These are phyloP conservation scores for Davidsoniella eucalypti DNA, from an alignment of 2,329 filamentous ascomycete species.

Conservation along the genomic window DNA sequence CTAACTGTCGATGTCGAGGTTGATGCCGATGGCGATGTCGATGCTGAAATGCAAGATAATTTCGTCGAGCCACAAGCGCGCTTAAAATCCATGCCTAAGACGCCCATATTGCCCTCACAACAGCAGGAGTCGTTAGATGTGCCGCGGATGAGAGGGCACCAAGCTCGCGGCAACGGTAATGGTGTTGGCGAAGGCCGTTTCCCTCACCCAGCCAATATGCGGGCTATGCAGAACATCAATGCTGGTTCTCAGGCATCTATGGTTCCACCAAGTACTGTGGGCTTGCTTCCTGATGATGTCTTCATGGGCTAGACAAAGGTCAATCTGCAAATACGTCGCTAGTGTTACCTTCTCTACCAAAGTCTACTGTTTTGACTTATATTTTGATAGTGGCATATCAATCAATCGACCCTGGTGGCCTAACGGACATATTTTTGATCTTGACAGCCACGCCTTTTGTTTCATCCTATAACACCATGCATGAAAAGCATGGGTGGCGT, in stretches of 20 bases:
- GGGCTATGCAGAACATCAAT: slow-evolving; percentile 29
- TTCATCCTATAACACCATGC: too few relatives aligned
- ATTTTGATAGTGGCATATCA: too few relatives aligned
- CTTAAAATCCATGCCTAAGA: slow-evolving; percentile 18
- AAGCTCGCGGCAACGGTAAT: slow-evolving; percentile 4
- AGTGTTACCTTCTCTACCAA: too few relatives aligned
- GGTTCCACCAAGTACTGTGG: slow-evolving; percentile 28
- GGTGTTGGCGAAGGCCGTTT: background rate
- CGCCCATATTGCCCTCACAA: slow-evolving; percentile 18
- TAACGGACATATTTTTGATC: too few relatives aligned
- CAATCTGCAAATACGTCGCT: too few relatives aligned
- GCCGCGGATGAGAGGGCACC: slow-evolving; percentile 22
- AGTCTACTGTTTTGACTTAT: too few relatives aligned
- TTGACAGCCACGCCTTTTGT: too few relatives aligned
- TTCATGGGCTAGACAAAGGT: slow-evolving; percentile 29
- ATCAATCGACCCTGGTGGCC: too few relatives aligned
- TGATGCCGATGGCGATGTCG: slow-evolving; percentile 23
- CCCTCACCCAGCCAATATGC: slow-evolving; percentile 20
- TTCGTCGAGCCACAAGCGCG: slow-evolving; percentile 21
- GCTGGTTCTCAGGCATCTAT: slow-evolving; percentile 23
- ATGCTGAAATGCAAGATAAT: slow-evolving; percentile 41
- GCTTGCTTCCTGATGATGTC: slow-evolving; percentile 29
- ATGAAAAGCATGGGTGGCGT: too few relatives aligned
- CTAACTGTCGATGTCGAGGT: slow-evolving; percentile 3
- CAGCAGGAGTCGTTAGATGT: slow-evolving; percentile 28